Evolutionary conservation across 1,284 basidiomycete genomes (phyloP).

Genomic region (Taiwanofungus camphoratus): DNA sequence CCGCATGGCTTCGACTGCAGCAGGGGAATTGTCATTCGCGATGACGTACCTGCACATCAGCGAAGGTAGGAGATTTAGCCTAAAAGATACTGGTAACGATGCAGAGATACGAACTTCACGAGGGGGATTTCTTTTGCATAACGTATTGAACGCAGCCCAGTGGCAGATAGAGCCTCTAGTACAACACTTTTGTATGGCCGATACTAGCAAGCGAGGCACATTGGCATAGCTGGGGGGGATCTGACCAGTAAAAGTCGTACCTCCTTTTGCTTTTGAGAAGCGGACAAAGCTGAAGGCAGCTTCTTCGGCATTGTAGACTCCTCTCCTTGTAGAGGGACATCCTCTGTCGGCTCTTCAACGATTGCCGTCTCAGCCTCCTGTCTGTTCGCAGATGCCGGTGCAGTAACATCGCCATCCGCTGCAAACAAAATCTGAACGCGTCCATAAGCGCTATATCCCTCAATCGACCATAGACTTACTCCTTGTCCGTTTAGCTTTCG

Average conservation of each 20-base stretch:
- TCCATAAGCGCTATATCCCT: slow-evolving; percentile 7
- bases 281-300: neutral
- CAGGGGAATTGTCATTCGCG: slow-evolving; percentile 88
- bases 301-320: neutral
- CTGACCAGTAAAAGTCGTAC: slow-evolving; percentile 3
- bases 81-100: neutral
- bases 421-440: neutral
- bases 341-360: neutral
- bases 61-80: too few relatives aligned
- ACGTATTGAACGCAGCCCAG: slow-evolving; percentile 91
- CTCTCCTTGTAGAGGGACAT: neutral
- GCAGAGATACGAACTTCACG: slow-evolving; percentile 53
- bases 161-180: slow-evolving; percentile 95
- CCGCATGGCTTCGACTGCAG: slow-evolving; percentile 84
- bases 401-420: slow-evolving; percentile 11
- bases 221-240: neutral
- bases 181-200: slow-evolving; percentile 68
- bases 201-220: slow-evolving; percentile 9
- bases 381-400: neutral
- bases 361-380: neutral
- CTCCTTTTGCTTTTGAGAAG: slow-evolving; percentile 11
- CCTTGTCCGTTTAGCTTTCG: slow-evolving; percentile 26
- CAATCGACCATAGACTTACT: slow-evolving; percentile 18
- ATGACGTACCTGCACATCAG: slow-evolving; percentile 73
- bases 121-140: slow-evolving; percentile 97